These are phyloP conservation scores for Eucalyptus cloeziana DNA, from an alignment of 345 rosid species.

Conservation along the genomic window DNA sequence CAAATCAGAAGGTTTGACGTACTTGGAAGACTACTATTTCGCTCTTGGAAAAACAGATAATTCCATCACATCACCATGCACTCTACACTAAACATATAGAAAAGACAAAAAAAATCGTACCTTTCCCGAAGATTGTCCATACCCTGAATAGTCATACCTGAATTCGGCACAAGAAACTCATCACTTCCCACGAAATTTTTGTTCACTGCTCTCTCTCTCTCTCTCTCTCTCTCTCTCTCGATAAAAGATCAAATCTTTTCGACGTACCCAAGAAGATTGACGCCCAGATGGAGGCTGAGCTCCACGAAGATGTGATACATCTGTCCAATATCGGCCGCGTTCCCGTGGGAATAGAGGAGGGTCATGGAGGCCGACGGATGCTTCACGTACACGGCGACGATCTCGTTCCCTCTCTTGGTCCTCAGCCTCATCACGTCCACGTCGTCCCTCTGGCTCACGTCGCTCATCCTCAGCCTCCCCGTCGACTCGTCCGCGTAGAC, in stretches of 20 bases:
- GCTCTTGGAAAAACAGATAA: neutral
- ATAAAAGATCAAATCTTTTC: neutral
- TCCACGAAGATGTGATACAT: slow-evolving; percentile 55
- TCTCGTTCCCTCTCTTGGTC: slow-evolving; percentile 67
- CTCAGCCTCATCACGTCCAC: slow-evolving; percentile 52
- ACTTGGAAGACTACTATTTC: neutral
- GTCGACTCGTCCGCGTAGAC: slow-evolving; percentile 36
- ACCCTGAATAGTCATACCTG: neutral
- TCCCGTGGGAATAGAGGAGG: slow-evolving; percentile 82
- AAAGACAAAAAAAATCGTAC: neutral
- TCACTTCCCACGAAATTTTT: neutral
- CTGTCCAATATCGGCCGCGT: slow-evolving; percentile 88
- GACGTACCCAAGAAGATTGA: slow-evolving; percentile 79
- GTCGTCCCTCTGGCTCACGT: slow-evolving; percentile 29
- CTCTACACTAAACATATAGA: neutral
- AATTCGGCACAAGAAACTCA: neutral
- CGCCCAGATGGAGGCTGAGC: slow-evolving; percentile 63
- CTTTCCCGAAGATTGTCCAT: neutral
- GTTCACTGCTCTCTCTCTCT: neutral
- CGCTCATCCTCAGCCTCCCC: slow-evolving; percentile 31
- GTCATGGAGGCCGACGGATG: slow-evolving; percentile 67
- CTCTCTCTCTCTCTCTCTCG: neutral
- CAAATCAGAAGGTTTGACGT: neutral
- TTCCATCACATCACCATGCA: neutral
- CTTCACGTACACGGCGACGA: slow-evolving; percentile 53